phyloP scores from a whole-genome alignment of 805 yeast species.

The Yamadazyma olivae region DNA sequence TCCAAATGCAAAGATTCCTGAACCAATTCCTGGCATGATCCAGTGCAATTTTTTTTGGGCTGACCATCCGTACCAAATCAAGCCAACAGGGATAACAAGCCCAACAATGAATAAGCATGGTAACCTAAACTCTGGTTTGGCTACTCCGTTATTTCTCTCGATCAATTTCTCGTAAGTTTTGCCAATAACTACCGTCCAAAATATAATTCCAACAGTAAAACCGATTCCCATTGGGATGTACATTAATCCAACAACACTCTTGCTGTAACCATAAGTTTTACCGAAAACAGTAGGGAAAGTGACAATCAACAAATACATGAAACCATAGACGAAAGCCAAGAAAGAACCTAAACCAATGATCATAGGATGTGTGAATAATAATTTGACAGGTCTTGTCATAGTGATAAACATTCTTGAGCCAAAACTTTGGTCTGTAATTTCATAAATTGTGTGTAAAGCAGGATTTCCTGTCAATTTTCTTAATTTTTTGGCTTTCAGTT shows the following conservation, averaged over 20 bases:
- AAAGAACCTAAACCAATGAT: conserved; percentile 59
- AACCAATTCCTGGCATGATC: conserved; percentile 64
- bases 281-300: conserved; percentile 57
- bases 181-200: conserved; percentile 48
- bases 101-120: conserved; percentile 51
- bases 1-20: conserved; percentile 56
- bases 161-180: conserved; percentile 34
- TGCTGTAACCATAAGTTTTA: conserved; percentile 42
- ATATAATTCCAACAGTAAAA: conserved; percentile 44
- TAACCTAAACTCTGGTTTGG: conserved; percentile 60
- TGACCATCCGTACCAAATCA: conserved; percentile 73
- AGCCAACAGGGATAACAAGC: conserved; percentile 53
- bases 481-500: conserved; percentile 43
- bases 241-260: conserved; percentile 55
- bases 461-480: conserved; percentile 54
- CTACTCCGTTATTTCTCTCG: conserved; percentile 46
- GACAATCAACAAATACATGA: conserved; percentile 60
- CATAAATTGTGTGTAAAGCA: conserved; percentile 58
- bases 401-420: conserved; percentile 40
- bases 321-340: conserved; percentile 66
- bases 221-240: conserved; percentile 59
- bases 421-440: conserved; percentile 41
- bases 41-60: conserved; percentile 54
- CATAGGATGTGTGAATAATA: conserved; percentile 59
- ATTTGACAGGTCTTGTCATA: conserved; percentile 51